Conservation (phyloP, 169 alveolate genomes). For the Eimeria sp. region DNA sequence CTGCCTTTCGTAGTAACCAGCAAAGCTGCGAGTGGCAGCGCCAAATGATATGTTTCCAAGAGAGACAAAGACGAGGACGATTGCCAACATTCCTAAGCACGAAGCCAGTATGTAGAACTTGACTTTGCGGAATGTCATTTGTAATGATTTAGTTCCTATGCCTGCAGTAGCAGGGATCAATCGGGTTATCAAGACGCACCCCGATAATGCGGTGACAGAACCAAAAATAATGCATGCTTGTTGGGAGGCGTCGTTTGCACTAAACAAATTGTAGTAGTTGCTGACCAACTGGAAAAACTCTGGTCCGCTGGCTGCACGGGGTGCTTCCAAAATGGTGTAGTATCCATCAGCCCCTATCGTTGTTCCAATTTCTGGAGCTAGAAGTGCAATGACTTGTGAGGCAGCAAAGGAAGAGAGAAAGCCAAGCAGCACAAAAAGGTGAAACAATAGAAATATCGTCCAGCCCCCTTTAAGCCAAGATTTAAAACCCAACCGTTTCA, state of each 20-base stretch:
- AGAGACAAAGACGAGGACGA: slow-evolving; percentile 51
- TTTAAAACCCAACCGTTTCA: slow-evolving; percentile 11
- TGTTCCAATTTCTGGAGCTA: slow-evolving; percentile 32
- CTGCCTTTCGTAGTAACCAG: slow-evolving; percentile 75
- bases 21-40: slow-evolving; percentile 36
- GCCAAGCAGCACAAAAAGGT: slow-evolving; percentile 17
- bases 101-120: slow-evolving; percentile 36
- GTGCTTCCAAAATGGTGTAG: neutral
- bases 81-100: slow-evolving; percentile 35
- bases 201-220: neutral
- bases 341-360: slow-evolving; percentile 31
- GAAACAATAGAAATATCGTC: slow-evolving; percentile 4
- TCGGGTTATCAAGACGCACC: slow-evolving; percentile 29
- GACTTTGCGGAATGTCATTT: slow-evolving; percentile 51
- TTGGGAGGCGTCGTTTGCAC: neutral
- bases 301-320: slow-evolving; percentile 1
- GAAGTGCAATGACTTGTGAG: slow-evolving; percentile 8
- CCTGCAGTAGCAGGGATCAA: slow-evolving; percentile 44
- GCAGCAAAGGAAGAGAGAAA: slow-evolving; percentile 53
- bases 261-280: slow-evolving; percentile 8
- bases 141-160: slow-evolving; percentile 23
- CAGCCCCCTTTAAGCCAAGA: slow-evolving; percentile 27
- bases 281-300: slow-evolving; percentile 18
- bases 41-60: slow-evolving; percentile 72
- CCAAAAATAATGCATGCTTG: slow-evolving; percentile 17